Percentiles rank a stretch among this genome's conserved stretches.
Conservation (phyloP, 1,284 basidiomycete genomes). For the Rhodotorula sp. region DNA sequence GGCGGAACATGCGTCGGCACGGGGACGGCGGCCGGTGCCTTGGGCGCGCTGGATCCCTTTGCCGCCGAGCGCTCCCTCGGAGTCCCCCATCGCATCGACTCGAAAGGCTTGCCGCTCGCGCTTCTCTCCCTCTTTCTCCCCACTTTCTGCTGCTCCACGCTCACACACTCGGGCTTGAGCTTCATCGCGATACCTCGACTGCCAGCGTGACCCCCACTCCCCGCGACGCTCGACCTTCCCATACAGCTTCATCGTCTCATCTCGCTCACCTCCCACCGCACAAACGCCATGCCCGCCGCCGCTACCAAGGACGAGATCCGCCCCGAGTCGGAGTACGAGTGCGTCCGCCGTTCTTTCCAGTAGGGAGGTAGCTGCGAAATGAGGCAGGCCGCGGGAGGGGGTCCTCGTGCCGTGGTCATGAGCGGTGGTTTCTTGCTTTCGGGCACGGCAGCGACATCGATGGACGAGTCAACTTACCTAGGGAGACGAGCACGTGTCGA, state of each 20-base stretch:
- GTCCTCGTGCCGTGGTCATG: too few species aligned
- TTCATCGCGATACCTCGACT: not conserved
- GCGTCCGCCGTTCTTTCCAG: not conserved
- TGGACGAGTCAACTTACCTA: fast-evolving
- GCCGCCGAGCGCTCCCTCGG: not conserved
- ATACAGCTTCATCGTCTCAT: not conserved
- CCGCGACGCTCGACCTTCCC: not conserved
- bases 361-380: too few species aligned
- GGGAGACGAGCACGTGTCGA: not conserved
- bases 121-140: too few species aligned
- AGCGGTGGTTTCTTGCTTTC: not conserved
- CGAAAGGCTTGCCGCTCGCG: too few species aligned
- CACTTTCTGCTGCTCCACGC: not conserved
- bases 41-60: too few species aligned
- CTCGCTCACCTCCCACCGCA: not conserved
- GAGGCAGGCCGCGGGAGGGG: not conserved
- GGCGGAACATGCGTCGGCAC: too few species aligned
- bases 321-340: conserved; percentile 26
- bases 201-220: not conserved
- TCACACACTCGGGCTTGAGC: not conserved
- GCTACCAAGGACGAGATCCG: conserved; percentile 11
- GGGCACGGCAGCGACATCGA: not conserved
- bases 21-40: too few species aligned
- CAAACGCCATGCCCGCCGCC: not conserved
- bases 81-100: not conserved